phyloP scores from a whole-genome alignment of 805 yeast genomes.

The Candida succiphila region DNA sequence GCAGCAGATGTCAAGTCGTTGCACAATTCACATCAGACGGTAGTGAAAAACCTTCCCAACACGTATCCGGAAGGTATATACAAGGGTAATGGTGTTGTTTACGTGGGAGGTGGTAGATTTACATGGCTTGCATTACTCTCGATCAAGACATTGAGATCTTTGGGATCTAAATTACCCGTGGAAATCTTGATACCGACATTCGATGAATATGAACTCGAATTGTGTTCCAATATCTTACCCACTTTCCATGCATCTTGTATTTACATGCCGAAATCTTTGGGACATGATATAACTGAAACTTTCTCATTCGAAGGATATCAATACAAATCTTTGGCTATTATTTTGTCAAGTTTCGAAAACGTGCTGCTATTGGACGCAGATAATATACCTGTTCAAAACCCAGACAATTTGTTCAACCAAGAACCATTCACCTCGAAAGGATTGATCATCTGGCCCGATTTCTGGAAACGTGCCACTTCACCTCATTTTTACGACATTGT shows the following conservation, averaged over 20 bases:
- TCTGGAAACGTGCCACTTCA: constrained; percentile 48
- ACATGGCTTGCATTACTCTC: constrained; percentile 61
- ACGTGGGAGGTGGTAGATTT: constrained; percentile 72
- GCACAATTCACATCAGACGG: constrained; percentile 34
- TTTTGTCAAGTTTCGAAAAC: constrained; percentile 61
- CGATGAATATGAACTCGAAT: constrained; percentile 58
- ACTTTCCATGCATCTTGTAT: constrained; percentile 55
- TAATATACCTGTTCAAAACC: constrained; percentile 54
- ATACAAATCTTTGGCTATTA: constrained; percentile 52
- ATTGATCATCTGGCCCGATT: constrained; percentile 35
- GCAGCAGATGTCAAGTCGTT: constrained; percentile 32
- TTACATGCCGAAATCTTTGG: constrained; percentile 47
- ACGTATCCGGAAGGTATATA: constrained; percentile 35
- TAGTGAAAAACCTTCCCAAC: constrained; percentile 36
- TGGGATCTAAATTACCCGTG: constrained; percentile 61
- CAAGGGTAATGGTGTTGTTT: constrained; percentile 49
- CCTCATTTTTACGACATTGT: constrained; percentile 36
- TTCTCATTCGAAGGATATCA: constrained; percentile 51
- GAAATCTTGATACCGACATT: constrained; percentile 71
- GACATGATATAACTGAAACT: constrained; percentile 31
- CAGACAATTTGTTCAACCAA: constrained; percentile 45
- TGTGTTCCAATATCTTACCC: constrained; percentile 56
- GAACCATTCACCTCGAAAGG: constrained; percentile 45
- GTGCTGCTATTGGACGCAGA: constrained; percentile 66
- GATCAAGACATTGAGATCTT: constrained; percentile 48